Evolutionary conservation across 2,329 filamentous ascomycete species (phyloP).

Genomic region (Biscogniauxia mediterranea): DNA sequence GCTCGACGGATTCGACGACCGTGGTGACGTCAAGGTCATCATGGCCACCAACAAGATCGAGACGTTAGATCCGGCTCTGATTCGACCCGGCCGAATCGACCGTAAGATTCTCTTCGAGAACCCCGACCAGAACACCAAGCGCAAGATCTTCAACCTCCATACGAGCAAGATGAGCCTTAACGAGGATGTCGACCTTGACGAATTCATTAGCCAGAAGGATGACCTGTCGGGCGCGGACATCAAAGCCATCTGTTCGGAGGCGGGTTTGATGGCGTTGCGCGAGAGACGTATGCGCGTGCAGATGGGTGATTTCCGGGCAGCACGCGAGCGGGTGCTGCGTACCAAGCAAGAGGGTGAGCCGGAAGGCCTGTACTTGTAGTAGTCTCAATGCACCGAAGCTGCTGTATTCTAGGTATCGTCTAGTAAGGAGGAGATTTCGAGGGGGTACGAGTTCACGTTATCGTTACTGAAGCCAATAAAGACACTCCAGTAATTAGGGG

Average conservation of each 20-base stretch:
- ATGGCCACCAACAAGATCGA: conserved; percentile 99
- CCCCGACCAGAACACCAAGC: conserved; percentile 78
- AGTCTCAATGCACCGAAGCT: background rate
- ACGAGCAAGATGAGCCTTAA: conserved; percentile 98
- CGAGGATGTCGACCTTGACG: conserved; percentile 95
- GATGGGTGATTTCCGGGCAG: conserved; percentile 95
- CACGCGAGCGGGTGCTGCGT: conserved; percentile 90
- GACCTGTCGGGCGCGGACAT: conserved; percentile 96
- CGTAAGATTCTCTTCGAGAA: conserved; percentile 84
- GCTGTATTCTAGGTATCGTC: background rate
- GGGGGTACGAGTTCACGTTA: background rate
- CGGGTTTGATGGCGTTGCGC: conserved; percentile 87
- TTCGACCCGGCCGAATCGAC: conserved; percentile 96
- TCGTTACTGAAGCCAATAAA: background rate
- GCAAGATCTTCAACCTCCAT: conserved; percentile 98
- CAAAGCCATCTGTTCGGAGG: conserved; percentile 98
- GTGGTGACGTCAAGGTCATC: conserved; percentile 98
- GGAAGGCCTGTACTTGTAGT: conserved; percentile 95
- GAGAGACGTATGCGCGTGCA: conserved; percentile 97
- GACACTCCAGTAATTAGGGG: no score
- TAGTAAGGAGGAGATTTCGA: no score
- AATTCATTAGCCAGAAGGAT: conserved; percentile 98
- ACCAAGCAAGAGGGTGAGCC: conserved; percentile 99
- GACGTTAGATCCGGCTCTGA: conserved; percentile 90
- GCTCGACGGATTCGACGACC: conserved; percentile 97